Evolutionary conservation across 1,284 basidiomycete species (phyloP), one percentile per base, ranked within the genome.

Genomic region (Anthracocystis panici-leucophaei): DNA sequence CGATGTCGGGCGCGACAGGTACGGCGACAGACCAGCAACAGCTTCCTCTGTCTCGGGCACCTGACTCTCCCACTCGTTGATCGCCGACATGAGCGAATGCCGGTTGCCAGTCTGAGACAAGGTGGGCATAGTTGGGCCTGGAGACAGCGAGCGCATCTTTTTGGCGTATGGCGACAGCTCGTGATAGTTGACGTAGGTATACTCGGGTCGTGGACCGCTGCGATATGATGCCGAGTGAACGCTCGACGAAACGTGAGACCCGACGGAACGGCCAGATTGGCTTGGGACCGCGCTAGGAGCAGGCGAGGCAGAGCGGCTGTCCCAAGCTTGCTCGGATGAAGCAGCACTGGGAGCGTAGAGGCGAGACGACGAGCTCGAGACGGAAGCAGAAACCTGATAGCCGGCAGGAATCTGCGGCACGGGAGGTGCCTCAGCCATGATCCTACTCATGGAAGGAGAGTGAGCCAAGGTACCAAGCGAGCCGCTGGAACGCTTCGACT

Each of bases 21-120:
- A 68, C 7, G 69, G 65, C 50, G 74, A 69, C 7, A 57, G 11
- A 9, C 46, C 45, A 5, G 41, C 33, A 2, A 23, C 56, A n/a
- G 46, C 42, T 14, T 55, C 64, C 23, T 46, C 67, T 3, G 44
- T 53, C 35, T 72, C 65, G 1, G 75, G 75, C 8, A 70, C 63
- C 27, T 73, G 69, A n/a, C 71, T 78, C 54, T 81, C 80, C 81
- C 81, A 82, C 53, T 82, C 80, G 62, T 74, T 79, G 74, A 82
- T 82, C 31, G 80, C 75, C 27, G 72, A 74, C 81, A 82, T 82
- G 40, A 77, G 56, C 49, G 77, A 74, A 42, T 73, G 66, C 6
- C 75, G 68, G 25, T 65, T 62, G 55, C 53, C 57, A 14, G 70
- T 78, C 48, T 69, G 70, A 1, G 58, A 45, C 35, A 64, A 40